Base-by-base conservation (phyloP, 2,329 filamentous ascomycete genomes). In the Epicoccum sorghinum region DNA sequence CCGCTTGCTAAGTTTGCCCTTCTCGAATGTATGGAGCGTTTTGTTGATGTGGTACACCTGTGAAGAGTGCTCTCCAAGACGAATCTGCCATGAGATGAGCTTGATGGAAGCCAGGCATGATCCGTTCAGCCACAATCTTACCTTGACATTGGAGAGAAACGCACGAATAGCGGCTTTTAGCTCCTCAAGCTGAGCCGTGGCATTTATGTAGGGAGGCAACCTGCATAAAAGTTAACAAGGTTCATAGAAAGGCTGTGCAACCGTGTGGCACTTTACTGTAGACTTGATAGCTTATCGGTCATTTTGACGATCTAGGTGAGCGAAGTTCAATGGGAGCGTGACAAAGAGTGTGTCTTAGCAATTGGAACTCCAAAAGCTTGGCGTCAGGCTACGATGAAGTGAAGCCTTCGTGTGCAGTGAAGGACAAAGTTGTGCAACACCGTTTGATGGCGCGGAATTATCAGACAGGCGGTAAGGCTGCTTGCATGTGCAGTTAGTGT, bases 21-120 rank as follows among this genome's bases (percentile, higher is more conserved):
- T 35, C 14, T 38, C 48, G 32, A 72, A 73, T 9, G 51, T 41
- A 29, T 43, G 14, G 6, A 71, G 61, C 7, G 57, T 56, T 12
- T 61, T 40, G 24, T 60, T 52, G 27, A 67, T 64, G 4, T 48
- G 48, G 4, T 24, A 45, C 9, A 61, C 52, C 41, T 70, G 55
- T 7, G 32, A 10, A 4, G 70, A 71, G 1, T 57, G 42, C 14
- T 60, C 55, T 13, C 69, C 68, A n/a, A 72, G 70, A 6, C 58
- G 55, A 27, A 40, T 29, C 67, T 72, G n/a, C 7, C 25, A 38
- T 2, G n/a, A 27, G 2, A 7, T 8, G n/a, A 37, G 37, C 41
- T 13, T 4, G n/a, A 4, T 10, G 6, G 27, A 13, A 9, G 13
- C 60, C 12, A 9, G 24, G 2, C 1, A 3, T 36, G 22, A 8